Evolutionary conservation across 768 basidiomycete species (phyloP).

Genomic region (Amanita muscaria): DNA sequence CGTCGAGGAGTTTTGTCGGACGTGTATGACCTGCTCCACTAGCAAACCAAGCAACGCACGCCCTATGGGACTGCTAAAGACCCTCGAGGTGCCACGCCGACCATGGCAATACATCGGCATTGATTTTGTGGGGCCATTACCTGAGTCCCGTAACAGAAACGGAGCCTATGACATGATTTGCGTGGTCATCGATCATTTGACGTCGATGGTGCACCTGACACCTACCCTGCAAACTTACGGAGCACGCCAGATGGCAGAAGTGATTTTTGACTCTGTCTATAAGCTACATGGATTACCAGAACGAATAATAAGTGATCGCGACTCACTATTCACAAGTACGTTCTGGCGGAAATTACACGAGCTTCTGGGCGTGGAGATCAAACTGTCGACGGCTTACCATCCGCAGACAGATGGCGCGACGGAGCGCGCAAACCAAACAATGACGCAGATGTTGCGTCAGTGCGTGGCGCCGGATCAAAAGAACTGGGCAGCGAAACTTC

Average conservation of each 20-base stretch:
- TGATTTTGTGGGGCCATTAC: conserved; percentile 20
- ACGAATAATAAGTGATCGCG: conserved; percentile 31
- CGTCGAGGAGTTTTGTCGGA: conserved; percentile 18
- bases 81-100: conserved; percentile 15
- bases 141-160: conserved; percentile 11
- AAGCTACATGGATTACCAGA: conserved; percentile 30
- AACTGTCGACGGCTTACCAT: conserved; percentile 32
- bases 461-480: conserved; percentile 21
- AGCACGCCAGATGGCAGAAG: conserved; percentile 25
- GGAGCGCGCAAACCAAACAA: conserved; percentile 25
- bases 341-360: conserved; percentile 32
- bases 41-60: conserved; percentile 19
- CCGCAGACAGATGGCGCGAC: conserved; percentile 34
- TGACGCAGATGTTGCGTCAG: conserved; percentile 22
- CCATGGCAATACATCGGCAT: conserved; percentile 22
- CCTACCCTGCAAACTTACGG: conserved; percentile 21
- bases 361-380: conserved; percentile 20
- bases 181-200: conserved; percentile 21
- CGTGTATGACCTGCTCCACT: conserved; percentile 16
- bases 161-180: conserved; percentile 18
- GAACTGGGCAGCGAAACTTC: conserved; percentile 24
- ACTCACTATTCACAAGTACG: conserved; percentile 30
- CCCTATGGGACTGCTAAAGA: conserved; percentile 20
- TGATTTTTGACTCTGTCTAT: conserved; percentile 26
- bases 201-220: conserved; percentile 19